A percentile compares a stretch with the other conserved stretches of the same genome.
These are phyloP conservation scores for Taphrina pruni DNA, from an alignment of 1,139 yeast species.

Conservation along the genomic window DNA sequence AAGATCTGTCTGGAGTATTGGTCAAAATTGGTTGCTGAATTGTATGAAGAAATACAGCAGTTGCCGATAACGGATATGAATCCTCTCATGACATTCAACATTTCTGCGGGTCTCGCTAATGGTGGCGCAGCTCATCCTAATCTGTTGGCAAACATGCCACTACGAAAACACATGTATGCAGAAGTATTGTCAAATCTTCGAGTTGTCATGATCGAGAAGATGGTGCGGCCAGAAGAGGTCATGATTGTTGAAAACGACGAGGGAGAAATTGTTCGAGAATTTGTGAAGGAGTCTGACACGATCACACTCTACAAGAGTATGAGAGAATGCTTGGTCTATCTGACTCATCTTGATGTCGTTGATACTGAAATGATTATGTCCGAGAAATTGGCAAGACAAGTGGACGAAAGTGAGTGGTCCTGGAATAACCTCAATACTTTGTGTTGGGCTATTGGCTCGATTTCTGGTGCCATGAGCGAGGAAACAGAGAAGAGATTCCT, in stretches of 20 bases:
- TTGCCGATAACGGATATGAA: slow-evolving; percentile 73
- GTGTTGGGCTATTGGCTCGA: slow-evolving; percentile 99
- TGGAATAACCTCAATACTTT: slow-evolving; percentile 97
- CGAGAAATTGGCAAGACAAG: slow-evolving; percentile 85
- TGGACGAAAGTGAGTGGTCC: slow-evolving; percentile 98
- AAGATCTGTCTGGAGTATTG: slow-evolving; percentile 95
- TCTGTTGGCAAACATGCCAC: slow-evolving; percentile 71
- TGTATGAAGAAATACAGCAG: slow-evolving; percentile 83
- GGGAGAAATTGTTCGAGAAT: slow-evolving; percentile 97
- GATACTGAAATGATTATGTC: slow-evolving; percentile 95
- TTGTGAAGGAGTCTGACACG: slow-evolving; percentile 95
- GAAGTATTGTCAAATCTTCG: slow-evolving; percentile 79
- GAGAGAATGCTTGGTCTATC: slow-evolving; percentile 92
- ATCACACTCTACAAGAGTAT: slow-evolving; percentile 91
- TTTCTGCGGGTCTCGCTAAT: slow-evolving; percentile 56
- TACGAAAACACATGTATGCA: slow-evolving; percentile 83
- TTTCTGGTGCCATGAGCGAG: slow-evolving; percentile 98
- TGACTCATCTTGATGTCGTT: slow-evolving; percentile 91
- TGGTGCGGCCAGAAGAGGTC: slow-evolving; percentile 95
- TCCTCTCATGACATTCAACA: slow-evolving; percentile 72
- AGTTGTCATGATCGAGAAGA: slow-evolving; percentile 88
- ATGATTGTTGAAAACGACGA: slow-evolving; percentile 96
- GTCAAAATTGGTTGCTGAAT: slow-evolving; percentile 78
- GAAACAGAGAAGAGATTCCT: slow-evolving; percentile 94
- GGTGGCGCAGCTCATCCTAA: slow-evolving; percentile 91